Evolutionary conservation across 2,329 filamentous ascomycete genomes (phyloP).

Genomic region (Aureobasidium sp.): DNA sequence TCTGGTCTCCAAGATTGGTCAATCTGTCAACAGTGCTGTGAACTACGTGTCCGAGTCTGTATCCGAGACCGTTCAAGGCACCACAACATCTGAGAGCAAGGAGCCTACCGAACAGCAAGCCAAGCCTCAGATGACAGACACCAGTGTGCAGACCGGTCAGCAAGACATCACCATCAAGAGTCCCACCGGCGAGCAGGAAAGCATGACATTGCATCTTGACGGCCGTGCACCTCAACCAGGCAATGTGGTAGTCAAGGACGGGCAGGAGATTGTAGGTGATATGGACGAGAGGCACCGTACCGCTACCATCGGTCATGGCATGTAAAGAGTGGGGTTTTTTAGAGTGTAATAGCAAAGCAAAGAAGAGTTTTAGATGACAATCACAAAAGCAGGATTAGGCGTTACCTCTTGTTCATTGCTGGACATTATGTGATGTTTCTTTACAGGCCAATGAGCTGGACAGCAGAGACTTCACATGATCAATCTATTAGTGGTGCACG

Average conservation of each 20-base stretch:
- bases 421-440: too few species aligned
- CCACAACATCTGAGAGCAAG: neutral
- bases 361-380: neutral
- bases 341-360: neutral
- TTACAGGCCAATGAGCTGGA: too few species aligned
- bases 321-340: neutral
- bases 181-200: conserved; percentile 23
- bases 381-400: neutral
- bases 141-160: conserved; percentile 24
- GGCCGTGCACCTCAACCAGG: conserved; percentile 28
- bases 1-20: neutral
- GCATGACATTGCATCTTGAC: conserved; percentile 26
- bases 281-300: conserved; percentile 5
- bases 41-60: conserved; percentile 3
- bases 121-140: conserved; percentile 19
- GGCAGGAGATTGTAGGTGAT: conserved; percentile 18
- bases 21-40: conserved; percentile 13
- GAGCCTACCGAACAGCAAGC: conserved; percentile 15
- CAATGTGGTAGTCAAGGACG: conserved; percentile 28
- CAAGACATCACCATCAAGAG: conserved; percentile 22
- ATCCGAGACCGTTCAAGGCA: neutral
- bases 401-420: neutral
- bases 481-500: too few species aligned
- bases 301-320: conserved; percentile 7
- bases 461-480: too few species aligned